phyloP scores from a whole-genome alignment of 2,329 filamentous ascomycete genomes.

The Chrysosporium queenslandicum region DNA sequence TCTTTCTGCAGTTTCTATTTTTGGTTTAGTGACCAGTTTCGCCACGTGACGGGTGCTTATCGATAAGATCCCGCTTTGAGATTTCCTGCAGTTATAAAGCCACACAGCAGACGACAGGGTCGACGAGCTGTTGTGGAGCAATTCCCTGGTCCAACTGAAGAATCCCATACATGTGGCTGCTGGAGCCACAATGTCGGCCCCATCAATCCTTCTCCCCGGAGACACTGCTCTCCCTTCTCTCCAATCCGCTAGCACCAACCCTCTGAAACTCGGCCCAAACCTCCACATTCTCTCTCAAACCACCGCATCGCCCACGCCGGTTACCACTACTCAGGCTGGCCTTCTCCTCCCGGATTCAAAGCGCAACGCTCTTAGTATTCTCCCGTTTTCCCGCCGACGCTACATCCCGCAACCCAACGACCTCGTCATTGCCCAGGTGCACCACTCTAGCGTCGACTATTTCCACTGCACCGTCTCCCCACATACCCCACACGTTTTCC shows the following conservation, averaged over 20 bases:
- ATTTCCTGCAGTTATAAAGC: background rate
- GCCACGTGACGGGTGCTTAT: constrained; percentile 1
- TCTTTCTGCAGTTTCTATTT: background rate
- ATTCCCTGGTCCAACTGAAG: background rate
- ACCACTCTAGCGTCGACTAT: constrained; percentile 62
- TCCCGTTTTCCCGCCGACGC: constrained; percentile 40
- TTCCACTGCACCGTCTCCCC: constrained; percentile 70
- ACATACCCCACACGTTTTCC: constrained; percentile 52
- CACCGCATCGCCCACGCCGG: constrained; percentile 55
- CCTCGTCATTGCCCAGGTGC: constrained; percentile 77
- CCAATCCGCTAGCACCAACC: constrained; percentile 34
- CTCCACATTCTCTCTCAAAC: constrained; percentile 64
- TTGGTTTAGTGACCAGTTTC: background rate
- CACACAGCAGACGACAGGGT: background rate
- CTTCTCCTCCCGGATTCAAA: constrained; percentile 31
- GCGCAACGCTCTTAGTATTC: constrained; percentile 30
- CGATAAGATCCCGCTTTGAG: background rate
- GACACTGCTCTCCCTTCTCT: constrained; percentile 57
- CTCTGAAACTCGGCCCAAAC: constrained; percentile 73
- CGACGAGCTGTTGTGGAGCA: background rate
- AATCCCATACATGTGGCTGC: constrained; percentile 4
- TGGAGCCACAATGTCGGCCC: constrained; percentile 41
- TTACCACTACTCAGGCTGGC: constrained; percentile 31
- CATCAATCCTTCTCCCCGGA: constrained; percentile 69
- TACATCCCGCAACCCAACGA: constrained; percentile 75